Evolutionary conservation across 352 stramenopile species (phyloP).

Genomic region (Globisporangium irregulare): DNA sequence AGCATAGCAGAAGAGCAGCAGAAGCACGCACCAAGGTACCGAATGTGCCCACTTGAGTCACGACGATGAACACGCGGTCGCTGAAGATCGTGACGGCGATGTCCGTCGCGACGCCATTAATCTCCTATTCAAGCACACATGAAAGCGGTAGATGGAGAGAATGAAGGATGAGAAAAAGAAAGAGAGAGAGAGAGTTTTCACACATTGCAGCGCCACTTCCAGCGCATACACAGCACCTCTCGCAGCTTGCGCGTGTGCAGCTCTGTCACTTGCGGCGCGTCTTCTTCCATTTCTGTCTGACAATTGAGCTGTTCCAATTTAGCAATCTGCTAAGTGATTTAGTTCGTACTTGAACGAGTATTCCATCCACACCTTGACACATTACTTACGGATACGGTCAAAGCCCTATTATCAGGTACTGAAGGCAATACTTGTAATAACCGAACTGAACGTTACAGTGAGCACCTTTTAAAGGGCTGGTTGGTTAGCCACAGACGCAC

Average conservation of each 20-base stretch:
- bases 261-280: conserved; percentile 11
- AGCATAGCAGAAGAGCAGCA: background rate
- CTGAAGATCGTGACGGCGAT: conserved; percentile 74
- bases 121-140: conserved; percentile 35
- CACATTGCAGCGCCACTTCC: no score
- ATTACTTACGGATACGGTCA: no score
- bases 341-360: no score
- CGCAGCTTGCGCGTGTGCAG: conserved; percentile 43
- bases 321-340: no score
- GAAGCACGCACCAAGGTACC: conserved; percentile 53
- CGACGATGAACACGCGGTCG: conserved; percentile 79
- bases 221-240: conserved; percentile 23
- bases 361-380: no score
- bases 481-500: no score
- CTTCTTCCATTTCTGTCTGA: conserved; percentile 2
- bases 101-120: conserved; percentile 71
- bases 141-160: background rate
- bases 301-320: no score
- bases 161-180: background rate
- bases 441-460: no score
- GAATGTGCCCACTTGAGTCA: conserved; percentile 81
- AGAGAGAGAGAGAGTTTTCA: no score
- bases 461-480: no score
- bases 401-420: no score
- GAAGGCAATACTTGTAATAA: no score